Conservation (phyloP, 1,284 basidiomycete genomes). For the Tilletia indica region DNA sequence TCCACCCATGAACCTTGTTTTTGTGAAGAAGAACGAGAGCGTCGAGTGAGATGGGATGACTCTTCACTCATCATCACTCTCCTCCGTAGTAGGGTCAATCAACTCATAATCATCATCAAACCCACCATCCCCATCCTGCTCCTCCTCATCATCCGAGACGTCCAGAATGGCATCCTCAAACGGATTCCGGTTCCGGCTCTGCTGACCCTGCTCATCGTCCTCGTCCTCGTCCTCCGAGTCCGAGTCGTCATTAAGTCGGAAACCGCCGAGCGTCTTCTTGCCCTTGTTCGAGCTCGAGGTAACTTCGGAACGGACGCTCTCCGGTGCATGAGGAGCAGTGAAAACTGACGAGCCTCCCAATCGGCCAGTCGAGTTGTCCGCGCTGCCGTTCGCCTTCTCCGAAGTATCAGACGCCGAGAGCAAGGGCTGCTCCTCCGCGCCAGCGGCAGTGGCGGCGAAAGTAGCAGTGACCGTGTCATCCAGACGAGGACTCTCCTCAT, state of each 20-base stretch:
- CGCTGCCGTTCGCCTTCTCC: slow-evolving; percentile 25
- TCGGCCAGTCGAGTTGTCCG: slow-evolving; percentile 65
- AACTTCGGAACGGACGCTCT: slow-evolving; percentile 70
- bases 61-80: slow-evolving; percentile 14
- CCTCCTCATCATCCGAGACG: slow-evolving; percentile 8
- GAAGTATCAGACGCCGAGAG: neutral
- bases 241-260: slow-evolving; percentile 57
- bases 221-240: slow-evolving; percentile 61
- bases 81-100: slow-evolving; percentile 19
- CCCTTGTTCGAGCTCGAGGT: slow-evolving; percentile 47
- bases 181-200: neutral
- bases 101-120: slow-evolving; percentile 18
- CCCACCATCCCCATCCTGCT: neutral
- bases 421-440: neutral
- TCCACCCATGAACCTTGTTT: no score
- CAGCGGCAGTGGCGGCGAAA: neutral
- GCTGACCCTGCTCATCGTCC: neutral
- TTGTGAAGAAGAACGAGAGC: no score
- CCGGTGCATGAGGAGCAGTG: slow-evolving; percentile 60
- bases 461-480: slow-evolving; percentile 10
- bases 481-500: slow-evolving; percentile 24
- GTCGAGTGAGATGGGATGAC: no score
- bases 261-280: slow-evolving; percentile 12
- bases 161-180: slow-evolving; percentile 9
- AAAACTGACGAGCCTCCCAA: slow-evolving; percentile 60